phyloP scores from a whole-genome alignment of 2,329 filamentous ascomycete genomes.

The Boeremia lycopersici region DNA sequence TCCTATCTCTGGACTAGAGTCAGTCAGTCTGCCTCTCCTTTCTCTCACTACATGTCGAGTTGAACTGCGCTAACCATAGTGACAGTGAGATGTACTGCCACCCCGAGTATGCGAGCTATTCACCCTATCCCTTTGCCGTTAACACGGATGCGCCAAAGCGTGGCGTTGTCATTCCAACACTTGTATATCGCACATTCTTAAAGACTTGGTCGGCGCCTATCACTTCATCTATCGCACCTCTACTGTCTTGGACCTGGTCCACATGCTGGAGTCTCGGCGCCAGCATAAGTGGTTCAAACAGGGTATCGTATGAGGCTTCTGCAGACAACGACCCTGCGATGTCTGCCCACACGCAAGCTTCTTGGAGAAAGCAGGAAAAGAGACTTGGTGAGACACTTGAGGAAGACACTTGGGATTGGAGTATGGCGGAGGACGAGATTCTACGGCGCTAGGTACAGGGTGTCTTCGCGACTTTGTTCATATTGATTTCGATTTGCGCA shows the following conservation, averaged over 20 bases:
- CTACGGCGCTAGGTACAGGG: constrained; percentile 4
- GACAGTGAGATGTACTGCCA: constrained; percentile 57
- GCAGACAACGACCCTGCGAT: neutral
- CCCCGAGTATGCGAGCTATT: constrained; percentile 54
- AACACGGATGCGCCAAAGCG: constrained; percentile 59
- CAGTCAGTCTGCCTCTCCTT: constrained; percentile 9
- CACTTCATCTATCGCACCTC: constrained; percentile 7
- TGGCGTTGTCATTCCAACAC: constrained; percentile 62
- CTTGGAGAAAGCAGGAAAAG: constrained; percentile 6
- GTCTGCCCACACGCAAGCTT: constrained; percentile 6
- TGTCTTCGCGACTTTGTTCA: neutral
- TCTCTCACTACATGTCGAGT: neutral
- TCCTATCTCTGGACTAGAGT: constrained; percentile 19
- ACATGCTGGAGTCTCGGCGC: constrained; percentile 16
- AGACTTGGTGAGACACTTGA: constrained; percentile 19
- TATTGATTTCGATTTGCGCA: neutral
- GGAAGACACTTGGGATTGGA: constrained; percentile 29
- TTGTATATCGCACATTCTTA: constrained; percentile 53
- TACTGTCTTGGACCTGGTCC: constrained; percentile 26
- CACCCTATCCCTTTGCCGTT: constrained; percentile 56
- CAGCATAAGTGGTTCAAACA: neutral
- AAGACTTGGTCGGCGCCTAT: constrained; percentile 43
- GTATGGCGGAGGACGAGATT: constrained; percentile 34
- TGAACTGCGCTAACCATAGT: constrained; percentile 5
- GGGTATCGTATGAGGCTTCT: constrained; percentile 1